These are phyloP conservation scores for Tetraselmis striata DNA, from an alignment of 139 green algal genomes.

Conservation along the genomic window DNA sequence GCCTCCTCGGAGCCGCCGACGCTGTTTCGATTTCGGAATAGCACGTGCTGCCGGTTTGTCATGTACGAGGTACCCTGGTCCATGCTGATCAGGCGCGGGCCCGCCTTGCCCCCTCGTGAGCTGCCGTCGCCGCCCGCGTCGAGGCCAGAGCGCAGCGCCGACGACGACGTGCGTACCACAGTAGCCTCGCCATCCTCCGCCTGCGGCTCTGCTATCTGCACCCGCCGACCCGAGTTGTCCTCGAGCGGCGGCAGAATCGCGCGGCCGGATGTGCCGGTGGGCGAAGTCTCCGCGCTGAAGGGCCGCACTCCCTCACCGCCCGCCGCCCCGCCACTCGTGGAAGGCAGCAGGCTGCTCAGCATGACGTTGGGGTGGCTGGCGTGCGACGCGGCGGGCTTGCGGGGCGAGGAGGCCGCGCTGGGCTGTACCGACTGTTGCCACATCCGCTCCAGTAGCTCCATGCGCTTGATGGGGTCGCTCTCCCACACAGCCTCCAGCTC, in stretches of 20 bases:
- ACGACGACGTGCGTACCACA: neutral
- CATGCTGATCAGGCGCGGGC: neutral
- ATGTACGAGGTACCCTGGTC: neutral
- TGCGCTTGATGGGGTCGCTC: neutral
- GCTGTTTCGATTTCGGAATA: neutral
- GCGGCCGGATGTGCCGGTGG: neutral
- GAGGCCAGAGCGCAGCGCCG: no score
- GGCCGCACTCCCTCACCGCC: no score
- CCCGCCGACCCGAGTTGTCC: neutral
- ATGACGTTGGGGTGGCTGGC: neutral
- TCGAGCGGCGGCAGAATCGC: neutral
- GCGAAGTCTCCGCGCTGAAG: neutral
- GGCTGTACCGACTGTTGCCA: neutral
- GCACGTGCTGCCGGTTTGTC: neutral
- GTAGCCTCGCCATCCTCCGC: no score
- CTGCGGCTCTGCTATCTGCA: no score
- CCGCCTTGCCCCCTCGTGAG: neutral
- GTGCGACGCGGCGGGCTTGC: neutral
- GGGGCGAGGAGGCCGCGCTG: neutral
- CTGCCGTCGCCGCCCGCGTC: neutral
- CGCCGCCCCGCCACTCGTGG: no score
- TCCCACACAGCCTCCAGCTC: neutral
- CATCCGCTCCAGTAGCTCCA: neutral
- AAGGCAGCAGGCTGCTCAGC: neutral
- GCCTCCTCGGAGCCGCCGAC: no score